phyloP scores from a whole-genome alignment of 1,284 basidiomycete species.

The Papiliotrema terrestris region DNA sequence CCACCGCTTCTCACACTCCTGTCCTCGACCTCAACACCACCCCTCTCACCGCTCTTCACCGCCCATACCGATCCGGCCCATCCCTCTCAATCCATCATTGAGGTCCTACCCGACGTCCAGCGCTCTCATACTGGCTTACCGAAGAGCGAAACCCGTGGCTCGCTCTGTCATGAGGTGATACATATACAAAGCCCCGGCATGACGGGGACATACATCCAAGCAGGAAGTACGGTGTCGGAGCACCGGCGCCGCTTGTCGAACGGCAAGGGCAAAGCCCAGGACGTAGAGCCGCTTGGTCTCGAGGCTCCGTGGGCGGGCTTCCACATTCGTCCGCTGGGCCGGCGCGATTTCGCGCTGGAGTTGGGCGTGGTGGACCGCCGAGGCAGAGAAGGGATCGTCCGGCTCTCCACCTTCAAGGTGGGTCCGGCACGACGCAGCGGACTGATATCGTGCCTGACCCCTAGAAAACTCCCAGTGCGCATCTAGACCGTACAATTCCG shows the following conservation, averaged over 20 bases:
- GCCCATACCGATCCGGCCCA: constrained; percentile 55
- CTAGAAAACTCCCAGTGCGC: constrained; percentile 55
- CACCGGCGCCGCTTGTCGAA: not conserved
- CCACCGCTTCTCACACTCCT: constrained; percentile 69
- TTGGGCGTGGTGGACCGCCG: constrained; percentile 66
- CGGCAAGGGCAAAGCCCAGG: constrained; percentile 2
- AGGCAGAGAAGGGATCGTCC: constrained; percentile 60
- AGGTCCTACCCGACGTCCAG: constrained; percentile 60
- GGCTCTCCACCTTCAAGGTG: constrained; percentile 80
- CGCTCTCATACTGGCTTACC: constrained; percentile 46
- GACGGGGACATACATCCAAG: constrained; percentile 63
- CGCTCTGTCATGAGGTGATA: constrained; percentile 61
- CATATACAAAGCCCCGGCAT: constrained; percentile 76
- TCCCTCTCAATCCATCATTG: constrained; percentile 63
- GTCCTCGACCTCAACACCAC: constrained; percentile 65
- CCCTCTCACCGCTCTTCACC: constrained; percentile 61
- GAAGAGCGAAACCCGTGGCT: constrained; percentile 38
- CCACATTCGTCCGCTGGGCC: constrained; percentile 65
- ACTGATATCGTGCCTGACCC: not conserved
- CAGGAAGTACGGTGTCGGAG: constrained; percentile 47
- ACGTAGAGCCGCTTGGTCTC: constrained; percentile 55
- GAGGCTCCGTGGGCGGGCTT: constrained; percentile 70
- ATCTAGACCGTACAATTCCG: constrained; percentile 51
- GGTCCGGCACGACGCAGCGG: constrained; percentile 14
- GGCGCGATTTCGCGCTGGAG: constrained; percentile 66